These are phyloP conservation scores for Saccharomyces hybrid DNA, from an alignment of 1,139 yeast species.

Conservation along the genomic window DNA sequence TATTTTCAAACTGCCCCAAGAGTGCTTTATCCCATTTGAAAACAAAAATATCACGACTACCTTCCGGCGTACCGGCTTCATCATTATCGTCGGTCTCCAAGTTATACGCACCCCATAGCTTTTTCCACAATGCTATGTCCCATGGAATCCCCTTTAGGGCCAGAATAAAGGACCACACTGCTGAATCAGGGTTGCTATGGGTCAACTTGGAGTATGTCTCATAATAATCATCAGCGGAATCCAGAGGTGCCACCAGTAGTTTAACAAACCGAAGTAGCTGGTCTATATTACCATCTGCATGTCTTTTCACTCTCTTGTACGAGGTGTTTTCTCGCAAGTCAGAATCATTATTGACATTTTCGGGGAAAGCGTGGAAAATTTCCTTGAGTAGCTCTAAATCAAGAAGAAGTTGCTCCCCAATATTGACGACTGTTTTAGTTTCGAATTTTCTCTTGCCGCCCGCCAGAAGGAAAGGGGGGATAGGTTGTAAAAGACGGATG, in stretches of 20 bases:
- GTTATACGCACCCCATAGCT: constrained; percentile 22
- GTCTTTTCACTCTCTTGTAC: constrained; percentile 23
- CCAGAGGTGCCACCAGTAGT: constrained; percentile 25
- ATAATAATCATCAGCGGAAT: constrained; percentile 24
- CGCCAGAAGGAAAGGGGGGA: constrained; percentile 21
- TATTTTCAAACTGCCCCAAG: constrained; percentile 21
- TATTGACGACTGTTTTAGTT: constrained; percentile 55
- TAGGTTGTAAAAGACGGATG: constrained; percentile 37
- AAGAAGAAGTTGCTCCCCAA: constrained; percentile 73
- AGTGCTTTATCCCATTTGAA: constrained; percentile 21
- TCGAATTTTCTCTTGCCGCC: constrained; percentile 18
- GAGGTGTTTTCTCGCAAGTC: constrained; percentile 16
- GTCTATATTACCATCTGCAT: constrained; percentile 21
- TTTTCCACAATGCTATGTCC: constrained; percentile 27
- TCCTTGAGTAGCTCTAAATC: constrained; percentile 63
- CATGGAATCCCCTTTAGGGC: constrained; percentile 27
- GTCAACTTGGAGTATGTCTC: constrained; percentile 26
- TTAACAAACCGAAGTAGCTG: constrained; percentile 20
- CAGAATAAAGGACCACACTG: constrained; percentile 28
- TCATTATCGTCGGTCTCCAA: constrained; percentile 9
- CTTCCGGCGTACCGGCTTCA: constrained; percentile 6
- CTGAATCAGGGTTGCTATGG: constrained; percentile 18
- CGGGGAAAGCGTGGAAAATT: constrained; percentile 34
- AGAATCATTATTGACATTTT: constrained; percentile 13
- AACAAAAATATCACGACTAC: constrained; percentile 15